A percentile compares a stretch with the other conserved stretches of the same genome.
These are phyloP conservation scores for Choiromyces venosus DNA, from an alignment of 495 filamentous ascomycete genomes.

Conservation along the genomic window DNA sequence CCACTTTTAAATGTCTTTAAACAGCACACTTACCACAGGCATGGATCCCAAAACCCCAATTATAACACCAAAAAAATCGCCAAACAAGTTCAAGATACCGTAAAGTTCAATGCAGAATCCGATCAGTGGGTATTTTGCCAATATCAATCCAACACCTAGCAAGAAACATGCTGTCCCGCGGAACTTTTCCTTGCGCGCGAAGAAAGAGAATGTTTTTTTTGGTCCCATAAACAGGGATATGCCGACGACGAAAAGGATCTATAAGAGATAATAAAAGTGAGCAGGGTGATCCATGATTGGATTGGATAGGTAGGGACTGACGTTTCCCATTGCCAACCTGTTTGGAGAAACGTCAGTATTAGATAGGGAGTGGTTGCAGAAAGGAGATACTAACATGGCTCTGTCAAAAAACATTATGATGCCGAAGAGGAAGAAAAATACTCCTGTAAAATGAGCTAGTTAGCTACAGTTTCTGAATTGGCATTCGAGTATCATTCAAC, in stretches of 20 bases:
- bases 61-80: conserved; percentile 91
- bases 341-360: not conserved
- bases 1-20: not conserved
- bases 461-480: conserved; percentile 17
- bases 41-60: conserved; percentile 77
- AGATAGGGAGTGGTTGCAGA: not conserved
- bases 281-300: conserved; percentile 5
- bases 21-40: conserved; percentile 56
- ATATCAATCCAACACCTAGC: conserved; percentile 74
- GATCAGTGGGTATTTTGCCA: conserved; percentile 78
- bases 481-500: not conserved
- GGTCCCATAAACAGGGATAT: conserved; percentile 92
- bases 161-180: conserved; percentile 88
- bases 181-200: conserved; percentile 84
- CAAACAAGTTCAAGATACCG: conserved; percentile 87
- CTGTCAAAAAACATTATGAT: conserved; percentile 96
- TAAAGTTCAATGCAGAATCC: conserved; percentile 89
- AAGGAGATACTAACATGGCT: conserved; percentile 59
- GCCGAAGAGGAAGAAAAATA: conserved; percentile 86
- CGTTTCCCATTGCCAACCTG: conserved; percentile 85
- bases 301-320: conserved; percentile 41
- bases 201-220: conserved; percentile 84
- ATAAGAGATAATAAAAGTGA: conserved; percentile 27
- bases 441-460: conserved; percentile 52
- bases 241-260: conserved; percentile 97